phyloP scores from a whole-genome alignment of 2,329 filamentous ascomycete genomes.

The Penicillium decumbens region DNA sequence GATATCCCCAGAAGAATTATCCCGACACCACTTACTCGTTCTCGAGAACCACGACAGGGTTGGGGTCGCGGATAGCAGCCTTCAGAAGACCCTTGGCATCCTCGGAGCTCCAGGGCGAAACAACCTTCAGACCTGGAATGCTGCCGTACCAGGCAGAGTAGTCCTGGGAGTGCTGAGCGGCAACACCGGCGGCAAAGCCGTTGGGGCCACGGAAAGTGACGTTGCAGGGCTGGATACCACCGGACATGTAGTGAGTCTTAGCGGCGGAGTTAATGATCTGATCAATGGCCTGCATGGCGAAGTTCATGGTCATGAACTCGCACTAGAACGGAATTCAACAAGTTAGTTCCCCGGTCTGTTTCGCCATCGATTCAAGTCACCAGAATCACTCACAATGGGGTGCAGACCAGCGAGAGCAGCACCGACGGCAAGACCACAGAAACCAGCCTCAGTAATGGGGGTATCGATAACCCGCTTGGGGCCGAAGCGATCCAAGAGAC shows the following conservation, averaged over 20 bases:
- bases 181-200: slow-evolving; percentile 93
- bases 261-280: slow-evolving; percentile 98
- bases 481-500: slow-evolving; percentile 91
- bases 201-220: slow-evolving; percentile 99
- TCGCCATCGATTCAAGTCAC: background rate
- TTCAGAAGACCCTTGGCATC: slow-evolving; percentile 98
- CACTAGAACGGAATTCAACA: slow-evolving; percentile 51
- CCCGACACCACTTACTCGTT: slow-evolving; percentile 58
- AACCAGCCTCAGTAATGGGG: slow-evolving; percentile 96
- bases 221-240: slow-evolving; percentile 98
- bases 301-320: slow-evolving; percentile 99
- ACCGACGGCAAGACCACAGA: slow-evolving; percentile 87
- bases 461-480: slow-evolving; percentile 97
- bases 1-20: background rate
- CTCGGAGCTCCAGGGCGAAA: slow-evolving; percentile 91
- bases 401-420: slow-evolving; percentile 90
- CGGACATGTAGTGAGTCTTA: slow-evolving; percentile 99
- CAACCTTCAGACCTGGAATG: slow-evolving; percentile 95
- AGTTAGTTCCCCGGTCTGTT: slow-evolving; percentile 5
- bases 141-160: slow-evolving; percentile 98
- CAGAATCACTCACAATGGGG: slow-evolving; percentile 68
- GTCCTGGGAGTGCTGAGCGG: slow-evolving; percentile 96
- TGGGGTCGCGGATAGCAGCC: slow-evolving; percentile 95
- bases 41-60: slow-evolving; percentile 87
- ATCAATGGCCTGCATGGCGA: slow-evolving; percentile 99